Base-by-base conservation (phyloP, 106 monocot genomes). In the Allium fistulosum region DNA sequence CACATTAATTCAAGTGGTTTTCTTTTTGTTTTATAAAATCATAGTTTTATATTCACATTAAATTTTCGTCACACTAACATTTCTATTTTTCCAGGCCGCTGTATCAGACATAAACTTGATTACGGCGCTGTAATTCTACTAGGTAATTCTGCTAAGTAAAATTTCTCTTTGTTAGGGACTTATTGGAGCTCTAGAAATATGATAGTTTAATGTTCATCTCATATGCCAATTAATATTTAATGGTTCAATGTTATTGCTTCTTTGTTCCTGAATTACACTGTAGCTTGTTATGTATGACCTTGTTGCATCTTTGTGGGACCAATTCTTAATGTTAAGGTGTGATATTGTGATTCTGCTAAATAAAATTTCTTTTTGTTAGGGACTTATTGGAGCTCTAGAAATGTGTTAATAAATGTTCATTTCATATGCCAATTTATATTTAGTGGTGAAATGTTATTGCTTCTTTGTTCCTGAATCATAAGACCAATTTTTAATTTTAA, bases 101-200 rank as follows among this genome's bases (percentile, higher is more conserved):
- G 99, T 77, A 99, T 99, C 74, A 65, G 93, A 11, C 93, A 93
- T 65, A 87, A 73, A 68, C 85, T 59, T 22, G 99, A 99, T 73
- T 93, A 93, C 76, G 93, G 99, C 52, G 99, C 90, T 27, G 80
- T 99, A 65, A 99, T 93, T 68, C 71, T 93, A 7, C 66, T 93
- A 72, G 99, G 93, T 99, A 81, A 70, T 57, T 17, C 15, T 46
- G 48, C 11, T 63, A 47, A 4, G 15, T 63, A 28, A 8, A 9
- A 10, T 63, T 4, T 63, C n/a, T 14, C 63, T 63, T 63, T 63
- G 4, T 37, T 37, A 22, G 37, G 37, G 37, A 37, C 37, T 18
- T 63, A 10, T 61, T 46, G 46, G 26, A 65, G 49, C 48, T 50
- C 46, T 3, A 9, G 26, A 65, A 63, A 15, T 46, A 48, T 17